phyloP scores from a whole-genome alignment of 148 eudicot species.

The Chenopodium quinoa region DNA sequence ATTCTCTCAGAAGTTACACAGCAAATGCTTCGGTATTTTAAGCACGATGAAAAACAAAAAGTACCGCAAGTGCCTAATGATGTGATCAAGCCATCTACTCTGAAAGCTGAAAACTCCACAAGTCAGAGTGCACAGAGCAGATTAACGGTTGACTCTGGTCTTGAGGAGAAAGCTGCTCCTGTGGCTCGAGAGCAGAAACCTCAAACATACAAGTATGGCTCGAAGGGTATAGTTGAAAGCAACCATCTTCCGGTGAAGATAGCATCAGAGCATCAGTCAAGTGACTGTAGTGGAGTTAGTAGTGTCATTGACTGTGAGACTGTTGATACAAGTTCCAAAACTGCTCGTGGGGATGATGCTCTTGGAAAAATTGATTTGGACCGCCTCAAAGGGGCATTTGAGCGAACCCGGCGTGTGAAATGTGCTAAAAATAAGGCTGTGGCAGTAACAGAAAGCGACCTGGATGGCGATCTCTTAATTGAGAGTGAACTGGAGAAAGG shows the following conservation, averaged over 20 bases:
- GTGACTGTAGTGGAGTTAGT: slow-evolving; percentile 47
- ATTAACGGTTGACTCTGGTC: slow-evolving; percentile 15
- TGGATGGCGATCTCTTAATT: slow-evolving; percentile 46
- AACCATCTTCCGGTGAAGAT: slow-evolving; percentile 3
- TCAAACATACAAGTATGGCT: slow-evolving; percentile 21
- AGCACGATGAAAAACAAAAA: slow-evolving; percentile 36
- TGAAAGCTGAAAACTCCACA: slow-evolving; percentile 24
- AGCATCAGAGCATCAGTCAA: slow-evolving; percentile 28
- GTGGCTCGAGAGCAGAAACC: slow-evolving; percentile 10
- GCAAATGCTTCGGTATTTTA: slow-evolving; percentile 48
- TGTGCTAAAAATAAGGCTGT: slow-evolving; percentile 23
- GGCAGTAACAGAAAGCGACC: slow-evolving; percentile 25
- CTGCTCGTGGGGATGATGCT: slow-evolving; percentile 28
- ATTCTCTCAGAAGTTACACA: slow-evolving; percentile 51
- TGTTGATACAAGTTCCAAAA: slow-evolving; percentile 25
- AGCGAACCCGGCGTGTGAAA: slow-evolving; percentile 35
- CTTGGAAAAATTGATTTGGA: slow-evolving; percentile 37
- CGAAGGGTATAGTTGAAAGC: slow-evolving; percentile 19
- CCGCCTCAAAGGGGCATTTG: slow-evolving; percentile 43
- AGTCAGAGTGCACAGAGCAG: slow-evolving; percentile 32
- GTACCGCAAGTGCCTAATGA: slow-evolving; percentile 12
- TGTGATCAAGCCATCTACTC: slow-evolving; percentile 20
- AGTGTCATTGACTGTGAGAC: slow-evolving; percentile 41
- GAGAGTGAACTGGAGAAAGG: slow-evolving; percentile 65
- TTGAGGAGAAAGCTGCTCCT: slow-evolving; percentile 16